Conservation (phyloP, 2,329 filamentous ascomycete genomes). For the Penicillium freii region DNA sequence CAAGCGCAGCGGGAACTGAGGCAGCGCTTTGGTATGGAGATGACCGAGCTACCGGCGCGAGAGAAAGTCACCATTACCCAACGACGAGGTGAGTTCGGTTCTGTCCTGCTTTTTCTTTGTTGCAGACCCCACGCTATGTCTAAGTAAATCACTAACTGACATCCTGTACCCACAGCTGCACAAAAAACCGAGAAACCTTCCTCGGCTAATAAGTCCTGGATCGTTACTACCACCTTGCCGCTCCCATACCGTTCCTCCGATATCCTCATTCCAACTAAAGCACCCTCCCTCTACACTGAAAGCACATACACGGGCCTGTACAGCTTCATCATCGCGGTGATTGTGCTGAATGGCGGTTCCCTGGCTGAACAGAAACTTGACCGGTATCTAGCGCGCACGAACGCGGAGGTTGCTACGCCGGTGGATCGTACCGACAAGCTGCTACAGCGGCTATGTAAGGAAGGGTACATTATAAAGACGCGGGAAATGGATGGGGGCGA, state of each 20-base stretch:
- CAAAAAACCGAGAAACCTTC: conserved; percentile 45
- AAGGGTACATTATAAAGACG: conserved; percentile 77
- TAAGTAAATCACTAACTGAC: neutral
- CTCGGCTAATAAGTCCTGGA: conserved; percentile 66
- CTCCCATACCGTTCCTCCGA: conserved; percentile 61
- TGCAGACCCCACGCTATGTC: neutral
- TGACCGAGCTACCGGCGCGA: conserved; percentile 75
- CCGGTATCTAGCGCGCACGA: conserved; percentile 70
- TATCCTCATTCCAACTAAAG: conserved; percentile 67
- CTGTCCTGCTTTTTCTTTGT: conserved; percentile 3
- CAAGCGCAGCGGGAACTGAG: conserved; percentile 71
- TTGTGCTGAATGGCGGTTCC: conserved; percentile 68
- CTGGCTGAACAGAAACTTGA: conserved; percentile 77
- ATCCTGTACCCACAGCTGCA: conserved; percentile 42
- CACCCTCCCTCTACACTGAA: conserved; percentile 66
- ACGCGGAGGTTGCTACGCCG: conserved; percentile 71
- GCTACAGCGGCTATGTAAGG: conserved; percentile 70
- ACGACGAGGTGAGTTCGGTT: conserved; percentile 61
- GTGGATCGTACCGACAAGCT: conserved; percentile 73
- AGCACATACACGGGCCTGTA: conserved; percentile 80
- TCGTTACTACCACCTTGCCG: conserved; percentile 73
- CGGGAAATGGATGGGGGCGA: conserved; percentile 70
- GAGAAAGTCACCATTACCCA: conserved; percentile 82
- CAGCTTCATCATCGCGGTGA: conserved; percentile 73
- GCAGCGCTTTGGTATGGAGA: conserved; percentile 83